Conservation (phyloP, 768 basidiomycete genomes). For the Infundibulicybe gibba region DNA sequence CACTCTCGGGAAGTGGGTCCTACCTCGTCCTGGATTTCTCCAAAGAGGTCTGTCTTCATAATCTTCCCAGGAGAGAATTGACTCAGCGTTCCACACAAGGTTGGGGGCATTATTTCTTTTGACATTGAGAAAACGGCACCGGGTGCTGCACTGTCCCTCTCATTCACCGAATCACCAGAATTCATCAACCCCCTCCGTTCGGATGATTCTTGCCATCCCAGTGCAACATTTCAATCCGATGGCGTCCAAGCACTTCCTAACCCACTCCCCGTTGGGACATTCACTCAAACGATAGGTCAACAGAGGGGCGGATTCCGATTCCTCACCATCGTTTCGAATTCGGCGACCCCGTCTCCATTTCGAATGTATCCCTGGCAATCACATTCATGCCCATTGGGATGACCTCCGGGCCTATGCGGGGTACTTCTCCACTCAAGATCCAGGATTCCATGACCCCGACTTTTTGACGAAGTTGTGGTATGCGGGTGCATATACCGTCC, state of each 20-base stretch:
- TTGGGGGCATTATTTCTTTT: conserved; percentile 28
- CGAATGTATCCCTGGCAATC: conserved; percentile 37
- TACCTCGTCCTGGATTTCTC: conserved; percentile 37
- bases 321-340: conserved; percentile 40
- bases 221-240: conserved; percentile 22
- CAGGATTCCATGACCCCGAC: conserved; percentile 35
- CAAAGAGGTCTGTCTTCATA: conserved; percentile 22
- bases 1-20: conserved; percentile 23
- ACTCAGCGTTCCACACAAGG: conserved; percentile 12
- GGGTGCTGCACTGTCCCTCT: conserved; percentile 34
- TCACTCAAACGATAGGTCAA: conserved; percentile 30
- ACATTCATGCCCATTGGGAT: conserved; percentile 50
- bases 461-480: conserved; percentile 53
- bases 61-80: background rate
- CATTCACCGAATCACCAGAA: conserved; percentile 46
- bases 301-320: conserved; percentile 47
- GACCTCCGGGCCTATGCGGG: conserved; percentile 41
- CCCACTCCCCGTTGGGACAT: conserved; percentile 20
- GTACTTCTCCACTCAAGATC: conserved; percentile 42
- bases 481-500: conserved; percentile 52
- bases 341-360: conserved; percentile 32
- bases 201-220: conserved; percentile 32
- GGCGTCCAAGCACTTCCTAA: conserved; percentile 27
- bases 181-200: conserved; percentile 42
- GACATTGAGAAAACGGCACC: conserved; percentile 19